Conservation (phyloP, 495 filamentous ascomycete genomes). For the Aspergillus bertholletiae region DNA sequence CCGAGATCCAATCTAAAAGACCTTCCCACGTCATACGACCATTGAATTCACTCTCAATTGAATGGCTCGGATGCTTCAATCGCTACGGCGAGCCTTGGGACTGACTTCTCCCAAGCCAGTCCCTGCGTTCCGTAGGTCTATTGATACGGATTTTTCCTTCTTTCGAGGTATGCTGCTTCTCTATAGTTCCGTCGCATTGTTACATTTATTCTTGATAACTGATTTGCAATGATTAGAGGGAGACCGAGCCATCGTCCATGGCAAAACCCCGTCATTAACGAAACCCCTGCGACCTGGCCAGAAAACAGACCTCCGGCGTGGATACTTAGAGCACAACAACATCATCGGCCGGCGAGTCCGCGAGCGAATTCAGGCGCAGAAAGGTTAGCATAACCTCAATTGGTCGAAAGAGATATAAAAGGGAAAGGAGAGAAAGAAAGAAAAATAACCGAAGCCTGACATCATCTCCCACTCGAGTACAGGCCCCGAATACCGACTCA, state of each 20-base stretch:
- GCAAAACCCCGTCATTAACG: constrained; percentile 46
- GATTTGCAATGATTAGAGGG: constrained; percentile 39
- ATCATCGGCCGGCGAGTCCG: constrained; percentile 62
- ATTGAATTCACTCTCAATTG: constrained; percentile 2
- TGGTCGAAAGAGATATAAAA: neutral
- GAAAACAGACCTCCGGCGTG: constrained; percentile 45
- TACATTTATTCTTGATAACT: neutral
- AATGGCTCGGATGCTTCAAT: constrained; percentile 41
- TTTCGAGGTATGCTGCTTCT: constrained; percentile 30
- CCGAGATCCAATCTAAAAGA: neutral
- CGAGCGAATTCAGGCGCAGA: constrained; percentile 50
- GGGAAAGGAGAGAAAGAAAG: too few relatives aligned
- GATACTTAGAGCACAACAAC: constrained; percentile 50
- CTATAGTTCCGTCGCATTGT: neutral
- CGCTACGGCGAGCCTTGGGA: constrained; percentile 34
- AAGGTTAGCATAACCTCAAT: constrained; percentile 25
- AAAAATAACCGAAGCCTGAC: too few relatives aligned
- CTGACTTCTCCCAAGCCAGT: constrained; percentile 11
- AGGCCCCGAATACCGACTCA: constrained; percentile 51
- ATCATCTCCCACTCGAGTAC: neutral
- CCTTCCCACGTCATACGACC: neutral
- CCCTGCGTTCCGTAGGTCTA: constrained; percentile 22
- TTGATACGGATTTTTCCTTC: constrained; percentile 39
- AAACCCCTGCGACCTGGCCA: constrained; percentile 44
- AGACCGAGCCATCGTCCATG: constrained; percentile 55